Evolutionary conservation across 2,329 filamentous ascomycete genomes (phyloP), one percentile per base, ranked within the genome.

Genomic region (Aplosporella prunicola): DNA sequence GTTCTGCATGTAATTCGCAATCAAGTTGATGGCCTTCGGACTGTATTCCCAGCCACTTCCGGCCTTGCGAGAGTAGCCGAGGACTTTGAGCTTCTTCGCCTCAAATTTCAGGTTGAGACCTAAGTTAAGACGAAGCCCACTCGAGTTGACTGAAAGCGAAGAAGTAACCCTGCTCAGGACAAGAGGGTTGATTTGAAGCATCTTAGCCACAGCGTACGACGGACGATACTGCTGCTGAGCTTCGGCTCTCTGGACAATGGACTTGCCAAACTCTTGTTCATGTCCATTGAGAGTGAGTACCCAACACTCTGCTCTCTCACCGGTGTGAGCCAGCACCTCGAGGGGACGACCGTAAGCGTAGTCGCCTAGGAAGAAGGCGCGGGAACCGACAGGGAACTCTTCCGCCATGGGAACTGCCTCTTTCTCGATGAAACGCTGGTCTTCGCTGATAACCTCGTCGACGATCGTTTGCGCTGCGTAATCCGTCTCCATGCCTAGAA

Each of bases 61-160:
- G 4, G 79, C 80, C 54, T 91, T 91, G 50, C 87, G 82, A 16
- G 89, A 94, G 60, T 95, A 98, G 1, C 91, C 91, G 20, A 98
- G 66, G 5, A 98, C 91, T 64, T 98, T 98, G 49, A 88, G 73
- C 62, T 95, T 94, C 63, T 85, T 89, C 2, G 78, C 85, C 57
- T 98, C 91, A 43, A 98, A 98, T 59, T 98, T 98, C 47, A 98
- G 71, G 53, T 98, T 98, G 43, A 98, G 69, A 0, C 91, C 91
- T 16, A 98, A 67, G 51, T 98, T 98, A 44, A 94, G 72, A 50
- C 84, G 82, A 41, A 87, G 68, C 17, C 83, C 86, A 40, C 85
- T 85, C 4, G 89, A 77, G 13, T 77, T 76, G 40, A 98, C 83
- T 38, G 80, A 82, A 59, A 93, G 96, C 0, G 89, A 88, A 2